Evolutionary conservation across 148 eudicot genomes (phyloP).

Genomic region (Cornus suecica): DNA sequence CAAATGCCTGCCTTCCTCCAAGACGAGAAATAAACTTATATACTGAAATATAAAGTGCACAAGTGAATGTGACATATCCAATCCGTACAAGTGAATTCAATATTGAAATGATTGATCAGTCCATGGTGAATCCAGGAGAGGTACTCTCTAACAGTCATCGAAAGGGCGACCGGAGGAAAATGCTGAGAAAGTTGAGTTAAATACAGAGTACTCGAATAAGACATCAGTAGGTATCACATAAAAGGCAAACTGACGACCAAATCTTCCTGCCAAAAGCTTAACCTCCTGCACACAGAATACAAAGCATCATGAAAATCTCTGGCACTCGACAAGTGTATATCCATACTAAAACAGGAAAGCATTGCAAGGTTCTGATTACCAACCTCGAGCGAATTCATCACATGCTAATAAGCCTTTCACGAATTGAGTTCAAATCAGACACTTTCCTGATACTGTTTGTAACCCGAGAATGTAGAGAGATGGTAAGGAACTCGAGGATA

Average conservation of each 20-base stretch:
- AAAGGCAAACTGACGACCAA: background rate
- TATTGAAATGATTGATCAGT: background rate
- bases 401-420: slow-evolving; percentile 25
- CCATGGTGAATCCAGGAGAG: background rate
- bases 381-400: slow-evolving; percentile 12
- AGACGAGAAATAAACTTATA: too few species aligned
- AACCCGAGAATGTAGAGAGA: background rate
- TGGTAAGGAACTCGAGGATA: background rate
- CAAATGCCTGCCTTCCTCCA: too few species aligned
- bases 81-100: background rate
- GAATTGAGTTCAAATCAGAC: slow-evolving; percentile 28
- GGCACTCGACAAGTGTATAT: background rate
- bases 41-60: too few species aligned
- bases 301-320: background rate
- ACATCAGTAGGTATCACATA: background rate
- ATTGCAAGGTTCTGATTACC: background rate
- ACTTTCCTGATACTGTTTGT: slow-evolving; percentile 36
- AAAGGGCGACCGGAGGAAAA: background rate
- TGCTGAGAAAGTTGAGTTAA: background rate
- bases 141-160: background rate
- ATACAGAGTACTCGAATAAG: background rate
- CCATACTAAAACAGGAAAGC: background rate
- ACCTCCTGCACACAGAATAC: background rate
- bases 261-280: background rate
- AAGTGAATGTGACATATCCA: background rate